Conservation (phyloP, 2,329 filamentous ascomycete species). For the Zymoseptoria brevis region DNA sequence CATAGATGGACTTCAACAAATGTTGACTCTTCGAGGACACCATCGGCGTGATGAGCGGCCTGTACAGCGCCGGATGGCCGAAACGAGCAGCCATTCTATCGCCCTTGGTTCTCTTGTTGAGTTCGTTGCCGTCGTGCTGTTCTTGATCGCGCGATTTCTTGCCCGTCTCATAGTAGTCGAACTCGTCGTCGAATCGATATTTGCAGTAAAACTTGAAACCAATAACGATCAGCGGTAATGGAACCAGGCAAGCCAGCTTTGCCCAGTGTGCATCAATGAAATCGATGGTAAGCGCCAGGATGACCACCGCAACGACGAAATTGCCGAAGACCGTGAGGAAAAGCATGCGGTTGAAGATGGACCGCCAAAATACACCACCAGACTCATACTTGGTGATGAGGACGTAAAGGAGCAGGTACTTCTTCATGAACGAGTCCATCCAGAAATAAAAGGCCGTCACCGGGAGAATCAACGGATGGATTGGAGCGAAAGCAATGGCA, state of each 20-base stretch:
- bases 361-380: conserved; percentile 84
- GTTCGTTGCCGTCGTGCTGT: conserved; percentile 28
- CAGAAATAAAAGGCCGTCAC: conserved; percentile 84
- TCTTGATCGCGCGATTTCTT: conserved; percentile 42
- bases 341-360: conserved; percentile 85
- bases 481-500: conserved; percentile 70
- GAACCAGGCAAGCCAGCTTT: conserved; percentile 59
- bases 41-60: conserved; percentile 87
- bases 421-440: conserved; percentile 84
- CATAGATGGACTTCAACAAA: conserved; percentile 76
- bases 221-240: conserved; percentile 69
- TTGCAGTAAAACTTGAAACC: conserved; percentile 83
- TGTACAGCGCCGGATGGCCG: conserved; percentile 84
- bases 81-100: conserved; percentile 71
- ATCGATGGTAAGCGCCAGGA: conserved; percentile 49
- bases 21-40: conserved; percentile 86
- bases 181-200: conserved; percentile 65
- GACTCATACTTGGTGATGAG: conserved; percentile 97
- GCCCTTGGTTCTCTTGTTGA: conserved; percentile 38
- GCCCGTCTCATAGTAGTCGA: conserved; percentile 70
- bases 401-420: conserved; percentile 84
- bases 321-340: conserved; percentile 75
- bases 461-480: conserved; percentile 81
- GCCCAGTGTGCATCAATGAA: conserved; percentile 34
- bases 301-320: conserved; percentile 66